phyloP scores from a whole-genome alignment of 768 basidiomycete species.

The Tricholoma terreum region DNA sequence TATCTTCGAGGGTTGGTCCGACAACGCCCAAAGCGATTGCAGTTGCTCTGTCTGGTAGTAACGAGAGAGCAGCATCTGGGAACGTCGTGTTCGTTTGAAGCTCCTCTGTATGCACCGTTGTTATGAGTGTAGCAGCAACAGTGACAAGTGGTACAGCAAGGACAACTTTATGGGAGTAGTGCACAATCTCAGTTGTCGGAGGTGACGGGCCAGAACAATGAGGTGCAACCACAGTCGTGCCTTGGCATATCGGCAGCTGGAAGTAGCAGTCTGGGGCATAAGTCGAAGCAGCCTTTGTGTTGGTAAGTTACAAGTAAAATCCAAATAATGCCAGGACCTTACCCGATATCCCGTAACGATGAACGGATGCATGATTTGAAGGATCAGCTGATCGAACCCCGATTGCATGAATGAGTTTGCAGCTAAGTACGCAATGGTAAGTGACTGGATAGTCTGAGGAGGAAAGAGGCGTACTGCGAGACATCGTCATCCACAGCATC shows the following conservation, averaged over 20 bases:
- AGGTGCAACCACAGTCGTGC: conserved; percentile 17
- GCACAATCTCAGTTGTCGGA: conserved; percentile 28
- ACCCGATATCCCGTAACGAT: conserved; percentile 42
- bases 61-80: conserved; percentile 15
- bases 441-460: neutral
- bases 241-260: conserved; percentile 35
- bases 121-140: conserved; percentile 37
- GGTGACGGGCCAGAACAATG: conserved; percentile 32
- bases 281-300: conserved; percentile 35
- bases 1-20: conserved; percentile 39
- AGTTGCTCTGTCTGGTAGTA: conserved; percentile 35
- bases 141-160: conserved; percentile 40
- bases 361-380: conserved; percentile 35
- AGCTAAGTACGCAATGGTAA: conserved; percentile 22
- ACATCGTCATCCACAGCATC: conserved; percentile 46
- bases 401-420: conserved; percentile 28
- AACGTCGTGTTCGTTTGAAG: conserved; percentile 28
- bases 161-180: conserved; percentile 39
- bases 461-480: conserved; percentile 28
- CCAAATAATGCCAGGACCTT: conserved; percentile 2
- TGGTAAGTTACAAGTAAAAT: neutral
- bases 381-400: conserved; percentile 22
- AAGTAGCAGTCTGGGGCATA: conserved; percentile 45
- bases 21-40: conserved; percentile 24
- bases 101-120: conserved; percentile 34